Percentiles rank a stretch among this genome's conserved stretches.
Evolutionary conservation across 345 rosid genomes (phyloP).

Genomic region (Pistacia integerrima): DNA sequence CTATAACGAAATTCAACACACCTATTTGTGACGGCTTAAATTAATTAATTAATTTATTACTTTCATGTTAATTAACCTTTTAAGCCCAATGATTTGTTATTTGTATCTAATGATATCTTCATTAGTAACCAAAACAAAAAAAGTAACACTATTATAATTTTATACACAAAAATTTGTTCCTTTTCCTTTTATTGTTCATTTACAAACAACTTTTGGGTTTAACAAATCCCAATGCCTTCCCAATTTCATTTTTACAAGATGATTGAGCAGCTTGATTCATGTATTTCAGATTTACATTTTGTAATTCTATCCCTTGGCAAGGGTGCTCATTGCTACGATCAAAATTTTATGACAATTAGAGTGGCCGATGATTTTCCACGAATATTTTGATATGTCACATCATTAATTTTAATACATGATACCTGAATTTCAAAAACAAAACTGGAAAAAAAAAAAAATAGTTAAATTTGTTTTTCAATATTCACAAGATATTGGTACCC

Average conservation of each 20-base stretch:
- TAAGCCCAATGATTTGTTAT: too few species aligned
- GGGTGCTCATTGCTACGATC: slow-evolving; percentile 43
- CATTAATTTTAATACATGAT: slow-evolving; percentile 1
- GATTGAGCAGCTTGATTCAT: slow-evolving; percentile 31
- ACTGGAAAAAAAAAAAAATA: too few species aligned
- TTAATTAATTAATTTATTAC: too few species aligned
- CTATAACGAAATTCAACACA: too few species aligned
- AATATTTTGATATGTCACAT: slow-evolving; percentile 35
- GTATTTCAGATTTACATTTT: slow-evolving; percentile 30
- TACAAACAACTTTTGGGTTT: slow-evolving; percentile 36
- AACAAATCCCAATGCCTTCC: slow-evolving; percentile 28
- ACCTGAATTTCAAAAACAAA: too few species aligned
- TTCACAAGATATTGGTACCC: too few species aligned
- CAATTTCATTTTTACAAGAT: slow-evolving; percentile 34
- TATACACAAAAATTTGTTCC: too few species aligned
- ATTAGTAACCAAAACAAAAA: too few species aligned
- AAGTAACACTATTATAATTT: too few species aligned
- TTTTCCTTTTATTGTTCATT: neutral
- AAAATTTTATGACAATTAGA: slow-evolving; percentile 32
- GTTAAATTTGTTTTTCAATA: too few species aligned
- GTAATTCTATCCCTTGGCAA: slow-evolving; percentile 31
- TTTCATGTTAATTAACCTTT: too few species aligned
- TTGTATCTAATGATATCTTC: too few species aligned
- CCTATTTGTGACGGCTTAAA: neutral
- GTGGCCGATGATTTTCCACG: slow-evolving; percentile 49